These are phyloP conservation scores for Phytophthora palmivora DNA, from an alignment of 352 stramenopile genomes.

Conservation along the genomic window DNA sequence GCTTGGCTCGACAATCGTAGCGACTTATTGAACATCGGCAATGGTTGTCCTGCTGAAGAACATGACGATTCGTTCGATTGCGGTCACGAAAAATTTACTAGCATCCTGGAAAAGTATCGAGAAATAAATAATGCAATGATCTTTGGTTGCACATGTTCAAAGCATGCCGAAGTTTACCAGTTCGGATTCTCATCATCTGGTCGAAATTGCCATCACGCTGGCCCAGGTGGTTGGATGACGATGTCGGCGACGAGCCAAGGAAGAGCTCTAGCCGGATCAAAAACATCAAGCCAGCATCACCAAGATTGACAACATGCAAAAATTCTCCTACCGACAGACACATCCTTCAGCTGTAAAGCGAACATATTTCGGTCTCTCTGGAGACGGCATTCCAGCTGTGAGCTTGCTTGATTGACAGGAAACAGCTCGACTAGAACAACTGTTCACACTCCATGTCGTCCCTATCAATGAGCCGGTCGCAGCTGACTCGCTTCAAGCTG, in stretches of 20 bases:
- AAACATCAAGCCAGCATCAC: constrained; percentile 14
- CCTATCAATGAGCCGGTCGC: constrained; percentile 13
- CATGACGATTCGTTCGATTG: constrained; percentile 11
- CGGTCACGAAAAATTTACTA: constrained; percentile 14
- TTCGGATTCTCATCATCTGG: constrained; percentile 18
- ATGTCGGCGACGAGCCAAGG: constrained; percentile 12
- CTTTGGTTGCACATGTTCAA: constrained; percentile 24
- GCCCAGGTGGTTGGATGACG: constrained; percentile 18
- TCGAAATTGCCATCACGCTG: constrained; percentile 31
- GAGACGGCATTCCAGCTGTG: constrained; percentile 4
- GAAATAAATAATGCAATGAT: constrained; percentile 10
- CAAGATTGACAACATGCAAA: too few relatives aligned
- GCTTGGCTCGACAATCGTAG: neutral
- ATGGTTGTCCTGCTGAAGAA: constrained; percentile 9
- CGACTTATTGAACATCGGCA: constrained; percentile 1
- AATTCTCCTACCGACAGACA: too few relatives aligned
- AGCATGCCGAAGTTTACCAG: constrained; percentile 24
- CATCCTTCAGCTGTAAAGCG: constrained; percentile 23
- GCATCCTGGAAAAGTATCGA: constrained; percentile 10
- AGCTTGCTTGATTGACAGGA: constrained; percentile 8
- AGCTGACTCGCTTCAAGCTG: constrained; percentile 16
- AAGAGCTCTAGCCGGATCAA: constrained; percentile 10
- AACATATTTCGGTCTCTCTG: constrained; percentile 15
- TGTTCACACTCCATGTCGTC: constrained; percentile 13
- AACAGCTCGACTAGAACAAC: constrained; percentile 1